These are phyloP conservation scores for Fraxinus platypoda DNA, from an alignment of 305 asterid genomes.

Conservation along the genomic window DNA sequence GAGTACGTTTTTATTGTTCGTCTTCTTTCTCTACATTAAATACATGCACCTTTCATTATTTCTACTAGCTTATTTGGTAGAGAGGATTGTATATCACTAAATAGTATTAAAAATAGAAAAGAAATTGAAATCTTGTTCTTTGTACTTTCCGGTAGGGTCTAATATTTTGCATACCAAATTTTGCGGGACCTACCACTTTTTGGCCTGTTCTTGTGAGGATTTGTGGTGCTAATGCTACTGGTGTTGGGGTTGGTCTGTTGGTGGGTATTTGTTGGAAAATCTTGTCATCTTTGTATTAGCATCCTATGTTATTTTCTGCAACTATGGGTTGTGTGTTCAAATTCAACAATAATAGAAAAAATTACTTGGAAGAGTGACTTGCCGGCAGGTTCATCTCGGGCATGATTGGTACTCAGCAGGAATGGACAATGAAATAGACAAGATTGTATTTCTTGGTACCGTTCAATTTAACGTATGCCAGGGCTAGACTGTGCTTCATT, in stretches of 20 bases:
- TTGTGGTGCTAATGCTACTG: conserved; percentile 15
- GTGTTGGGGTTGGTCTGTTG: conserved; percentile 24
- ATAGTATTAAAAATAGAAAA: background rate
- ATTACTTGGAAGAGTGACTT: background rate
- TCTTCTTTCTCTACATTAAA: background rate
- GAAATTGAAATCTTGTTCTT: background rate
- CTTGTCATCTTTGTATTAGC: background rate
- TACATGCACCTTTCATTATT: background rate
- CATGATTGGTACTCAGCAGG: background rate
- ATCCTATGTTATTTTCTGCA: background rate
- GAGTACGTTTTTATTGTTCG: background rate
- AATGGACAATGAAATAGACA: background rate
- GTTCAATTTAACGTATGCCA: background rate
- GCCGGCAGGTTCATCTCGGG: background rate
- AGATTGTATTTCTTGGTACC: background rate
- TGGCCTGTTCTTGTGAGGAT: conserved; percentile 13
- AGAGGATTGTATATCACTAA: background rate
- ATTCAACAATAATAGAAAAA: background rate
- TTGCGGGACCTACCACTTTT: conserved; percentile 5
- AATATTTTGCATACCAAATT: background rate
- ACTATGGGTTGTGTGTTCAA: background rate
- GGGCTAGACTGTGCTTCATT: background rate
- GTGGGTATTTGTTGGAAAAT: conserved; percentile 18
- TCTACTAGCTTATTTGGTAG: background rate
- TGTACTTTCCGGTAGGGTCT: background rate